Evolutionary conservation across 495 filamentous ascomycete genomes (phyloP).

Genomic region (Parachaetomium inaequale): DNA sequence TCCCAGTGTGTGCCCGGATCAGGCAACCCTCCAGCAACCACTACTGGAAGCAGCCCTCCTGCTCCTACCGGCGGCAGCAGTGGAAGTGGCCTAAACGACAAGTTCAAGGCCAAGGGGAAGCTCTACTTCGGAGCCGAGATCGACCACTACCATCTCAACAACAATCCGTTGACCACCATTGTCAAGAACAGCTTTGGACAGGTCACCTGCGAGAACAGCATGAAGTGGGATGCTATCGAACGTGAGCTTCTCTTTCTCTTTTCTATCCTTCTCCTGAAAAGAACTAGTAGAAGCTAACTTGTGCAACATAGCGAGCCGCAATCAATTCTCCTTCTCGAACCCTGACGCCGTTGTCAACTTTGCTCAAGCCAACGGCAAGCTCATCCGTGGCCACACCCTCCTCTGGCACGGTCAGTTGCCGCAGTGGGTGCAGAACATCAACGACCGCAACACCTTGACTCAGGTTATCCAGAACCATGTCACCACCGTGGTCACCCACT

Average conservation of each 20-base stretch:
- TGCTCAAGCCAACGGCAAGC: constrained; percentile 51
- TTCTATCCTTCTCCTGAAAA: not conserved
- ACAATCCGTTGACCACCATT: constrained; percentile 50
- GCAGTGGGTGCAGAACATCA: constrained; percentile 54
- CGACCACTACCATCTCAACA: constrained; percentile 51
- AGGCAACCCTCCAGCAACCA: not conserved
- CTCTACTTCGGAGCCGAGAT: constrained; percentile 56
- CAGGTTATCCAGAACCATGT: constrained; percentile 57
- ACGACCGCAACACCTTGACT: constrained; percentile 48
- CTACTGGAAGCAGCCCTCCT: not conserved
- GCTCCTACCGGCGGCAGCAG: constrained; percentile 9
- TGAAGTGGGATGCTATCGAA: constrained; percentile 54
- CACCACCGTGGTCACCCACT: constrained; percentile 51
- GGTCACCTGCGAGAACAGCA: constrained; percentile 62
- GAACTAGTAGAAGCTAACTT: constrained; percentile 1
- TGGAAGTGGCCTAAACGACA: constrained; percentile 42
- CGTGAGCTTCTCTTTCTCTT: constrained; percentile 1
- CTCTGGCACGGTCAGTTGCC: constrained; percentile 64
- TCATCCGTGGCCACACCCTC: constrained; percentile 59
- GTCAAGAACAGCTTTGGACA: constrained; percentile 57
- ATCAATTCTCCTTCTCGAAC: constrained; percentile 47
- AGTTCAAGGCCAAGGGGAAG: constrained; percentile 57
- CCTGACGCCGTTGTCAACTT: constrained; percentile 58
- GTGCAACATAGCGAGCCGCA: constrained; percentile 43
- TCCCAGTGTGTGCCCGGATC: constrained; percentile 12